phyloP scores from a whole-genome alignment of 768 basidiomycete genomes.

The Panellus pusillus region DNA sequence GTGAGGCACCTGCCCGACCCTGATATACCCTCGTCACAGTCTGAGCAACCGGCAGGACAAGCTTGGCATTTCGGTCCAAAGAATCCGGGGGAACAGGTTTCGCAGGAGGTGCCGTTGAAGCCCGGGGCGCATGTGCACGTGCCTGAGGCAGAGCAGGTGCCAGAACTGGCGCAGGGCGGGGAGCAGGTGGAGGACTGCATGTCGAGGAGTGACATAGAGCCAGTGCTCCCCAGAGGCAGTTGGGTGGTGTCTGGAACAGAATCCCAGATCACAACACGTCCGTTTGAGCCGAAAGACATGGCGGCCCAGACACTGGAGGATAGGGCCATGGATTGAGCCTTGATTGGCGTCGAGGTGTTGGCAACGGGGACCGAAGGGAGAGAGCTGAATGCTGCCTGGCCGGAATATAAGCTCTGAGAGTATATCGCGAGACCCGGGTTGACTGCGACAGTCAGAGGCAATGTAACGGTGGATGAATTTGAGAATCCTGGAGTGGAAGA shows the following conservation, averaged over 20 bases:
- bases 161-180: conserved; percentile 70
- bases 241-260: conserved; percentile 74
- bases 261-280: conserved; percentile 75
- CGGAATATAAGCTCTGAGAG: conserved; percentile 60
- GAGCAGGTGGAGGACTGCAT: conserved; percentile 76
- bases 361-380: conserved; percentile 51
- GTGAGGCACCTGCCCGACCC: conserved; percentile 75
- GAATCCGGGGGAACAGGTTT: conserved; percentile 70
- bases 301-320: conserved; percentile 70
- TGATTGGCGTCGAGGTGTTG: conserved; percentile 51
- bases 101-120: conserved; percentile 79
- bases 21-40: conserved; percentile 78
- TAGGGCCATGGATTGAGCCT: conserved; percentile 64
- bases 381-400: conserved; percentile 57
- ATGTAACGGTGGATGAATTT: conserved; percentile 52
- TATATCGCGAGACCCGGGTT: conserved; percentile 70
- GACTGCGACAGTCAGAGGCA: conserved; percentile 69
- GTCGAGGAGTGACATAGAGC: conserved; percentile 61
- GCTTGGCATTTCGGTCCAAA: conserved; percentile 73
- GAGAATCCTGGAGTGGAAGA: conserved; percentile 63
- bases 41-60: conserved; percentile 66
- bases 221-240: conserved; percentile 51
- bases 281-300: conserved; percentile 53
- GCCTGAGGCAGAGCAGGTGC: conserved; percentile 69
- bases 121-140: conserved; percentile 72